phyloP scores from a whole-genome alignment of 2,329 filamentous ascomycete species.

The Ramichloridium luteum region DNA sequence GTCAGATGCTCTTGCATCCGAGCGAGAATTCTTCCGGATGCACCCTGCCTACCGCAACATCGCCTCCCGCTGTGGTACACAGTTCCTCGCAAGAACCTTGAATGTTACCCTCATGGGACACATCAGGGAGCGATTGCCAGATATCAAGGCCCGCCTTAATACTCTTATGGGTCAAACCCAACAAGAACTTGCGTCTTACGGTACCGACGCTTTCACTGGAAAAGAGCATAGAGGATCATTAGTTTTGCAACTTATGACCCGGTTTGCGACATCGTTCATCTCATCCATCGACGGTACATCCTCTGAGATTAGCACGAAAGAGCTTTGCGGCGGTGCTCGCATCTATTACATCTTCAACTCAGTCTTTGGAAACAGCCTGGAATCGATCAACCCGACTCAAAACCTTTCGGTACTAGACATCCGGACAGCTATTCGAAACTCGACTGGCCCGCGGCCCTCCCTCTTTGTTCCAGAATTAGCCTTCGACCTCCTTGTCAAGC shows the following conservation, averaged over 20 bases:
- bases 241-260: conserved; percentile 94
- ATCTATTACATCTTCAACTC: conserved; percentile 99
- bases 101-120: conserved; percentile 93
- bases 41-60: conserved; percentile 97
- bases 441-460: conserved; percentile 86
- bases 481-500: conserved; percentile 94
- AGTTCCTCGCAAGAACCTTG: conserved; percentile 84
- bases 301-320: conserved; percentile 96
- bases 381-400: conserved; percentile 89
- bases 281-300: conserved; percentile 98
- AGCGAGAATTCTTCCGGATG: conserved; percentile 91
- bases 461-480: conserved; percentile 95
- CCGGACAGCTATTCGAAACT: conserved; percentile 93
- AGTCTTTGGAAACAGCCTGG: conserved; percentile 90
- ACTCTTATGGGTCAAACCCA: conserved; percentile 99
- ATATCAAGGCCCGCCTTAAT: conserved; percentile 96
- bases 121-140: conserved; percentile 86
- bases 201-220: conserved; percentile 92
- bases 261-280: conserved; percentile 94
- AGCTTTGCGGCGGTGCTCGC: conserved; percentile 83
- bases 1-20: conserved; percentile 76
- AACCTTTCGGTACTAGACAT: conserved; percentile 94
- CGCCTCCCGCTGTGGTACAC: conserved; percentile 81
- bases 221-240: conserved; percentile 93
- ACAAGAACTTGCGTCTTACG: conserved; percentile 94